A percentile compares a stretch with the other conserved stretches of the same genome.
Conservation (phyloP, 306 rosid species). For the Mimosa bimucronata region DNA sequence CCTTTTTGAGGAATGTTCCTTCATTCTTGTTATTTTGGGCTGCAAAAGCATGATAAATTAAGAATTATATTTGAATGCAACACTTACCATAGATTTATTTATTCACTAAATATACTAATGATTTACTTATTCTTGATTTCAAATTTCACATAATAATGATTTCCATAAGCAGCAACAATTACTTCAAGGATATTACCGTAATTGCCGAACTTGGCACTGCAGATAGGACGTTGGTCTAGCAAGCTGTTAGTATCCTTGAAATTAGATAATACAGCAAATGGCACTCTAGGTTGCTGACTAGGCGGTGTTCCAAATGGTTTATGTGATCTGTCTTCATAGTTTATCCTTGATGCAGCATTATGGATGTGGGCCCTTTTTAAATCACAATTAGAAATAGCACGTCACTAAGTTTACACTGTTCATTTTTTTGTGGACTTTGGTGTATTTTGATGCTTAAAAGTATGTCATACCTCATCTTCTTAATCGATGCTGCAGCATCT, state of each 20-base stretch:
- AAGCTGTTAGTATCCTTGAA: constrained; percentile 46
- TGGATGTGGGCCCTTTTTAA: constrained; percentile 72
- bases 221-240: constrained; percentile 54
- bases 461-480: constrained; percentile 74
- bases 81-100: constrained; percentile 33
- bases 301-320: constrained; percentile 53
- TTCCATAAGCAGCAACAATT: constrained; percentile 24
- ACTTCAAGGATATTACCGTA: constrained; percentile 54
- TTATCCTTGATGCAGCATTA: constrained; percentile 55
- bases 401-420: constrained; percentile 24
- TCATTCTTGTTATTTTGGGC: constrained; percentile 61
- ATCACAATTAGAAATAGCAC: constrained; percentile 34
- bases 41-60: constrained; percentile 44
- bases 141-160: constrained; percentile 31
- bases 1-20: constrained; percentile 81
- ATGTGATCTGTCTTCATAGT: constrained; percentile 61
- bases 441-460: constrained; percentile 22
- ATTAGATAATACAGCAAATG: constrained; percentile 83
- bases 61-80: constrained; percentile 34
- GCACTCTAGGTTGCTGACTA: constrained; percentile 70
- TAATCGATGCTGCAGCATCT: constrained; percentile 53
- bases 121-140: constrained; percentile 33
- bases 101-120: constrained; percentile 18
- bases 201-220: constrained; percentile 45
- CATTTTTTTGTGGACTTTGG: constrained; percentile 15